These are phyloP conservation scores for Blastobotrys peoriensis DNA, from an alignment of 805 yeast genomes.

Conservation along the genomic window DNA sequence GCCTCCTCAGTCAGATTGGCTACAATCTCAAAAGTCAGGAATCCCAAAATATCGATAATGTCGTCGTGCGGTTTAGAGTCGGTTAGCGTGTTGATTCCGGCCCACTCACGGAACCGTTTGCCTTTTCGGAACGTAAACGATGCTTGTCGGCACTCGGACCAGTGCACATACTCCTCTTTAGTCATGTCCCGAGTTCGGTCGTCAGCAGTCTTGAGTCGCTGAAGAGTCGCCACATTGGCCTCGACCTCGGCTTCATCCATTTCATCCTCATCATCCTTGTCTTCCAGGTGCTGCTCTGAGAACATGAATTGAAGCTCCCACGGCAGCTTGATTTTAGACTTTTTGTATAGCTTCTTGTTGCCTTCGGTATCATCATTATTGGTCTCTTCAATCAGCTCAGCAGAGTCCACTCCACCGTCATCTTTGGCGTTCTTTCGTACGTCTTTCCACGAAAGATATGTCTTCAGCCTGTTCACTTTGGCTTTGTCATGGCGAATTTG, in stretches of 20 bases:
- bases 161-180: slow-evolving; percentile 93
- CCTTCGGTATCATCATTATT: slow-evolving; percentile 32
- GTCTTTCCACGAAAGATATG: slow-evolving; percentile 95
- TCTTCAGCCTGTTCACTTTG: slow-evolving; percentile 83
- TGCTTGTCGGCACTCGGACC: slow-evolving; percentile 98
- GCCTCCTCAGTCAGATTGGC: slow-evolving; percentile 93
- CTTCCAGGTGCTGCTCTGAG: slow-evolving; percentile 77
- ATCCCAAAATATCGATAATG: slow-evolving; percentile 92
- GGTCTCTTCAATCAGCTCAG: slow-evolving; percentile 46
- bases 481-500: slow-evolving; percentile 89
- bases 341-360: slow-evolving; percentile 50
- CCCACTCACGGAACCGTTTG: slow-evolving; percentile 96
- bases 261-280: slow-evolving; percentile 51
- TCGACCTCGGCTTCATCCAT: slow-evolving; percentile 87
- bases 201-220: slow-evolving; percentile 85
- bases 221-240: slow-evolving; percentile 81
- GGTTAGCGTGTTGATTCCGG: slow-evolving; percentile 73
- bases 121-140: slow-evolving; percentile 91
- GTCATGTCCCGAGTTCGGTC: slow-evolving; percentile 93
- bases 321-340: slow-evolving; percentile 76
- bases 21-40: slow-evolving; percentile 92
- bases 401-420: slow-evolving; percentile 53
- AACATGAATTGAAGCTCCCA: slow-evolving; percentile 97
- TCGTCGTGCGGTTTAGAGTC: slow-evolving; percentile 94
- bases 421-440: slow-evolving; percentile 77